A percentile compares a stretch with the other conserved stretches of the same genome.
These are phyloP conservation scores for Colletotrichum siamense DNA, from an alignment of 2,329 filamentous ascomycete species.

Conservation along the genomic window DNA sequence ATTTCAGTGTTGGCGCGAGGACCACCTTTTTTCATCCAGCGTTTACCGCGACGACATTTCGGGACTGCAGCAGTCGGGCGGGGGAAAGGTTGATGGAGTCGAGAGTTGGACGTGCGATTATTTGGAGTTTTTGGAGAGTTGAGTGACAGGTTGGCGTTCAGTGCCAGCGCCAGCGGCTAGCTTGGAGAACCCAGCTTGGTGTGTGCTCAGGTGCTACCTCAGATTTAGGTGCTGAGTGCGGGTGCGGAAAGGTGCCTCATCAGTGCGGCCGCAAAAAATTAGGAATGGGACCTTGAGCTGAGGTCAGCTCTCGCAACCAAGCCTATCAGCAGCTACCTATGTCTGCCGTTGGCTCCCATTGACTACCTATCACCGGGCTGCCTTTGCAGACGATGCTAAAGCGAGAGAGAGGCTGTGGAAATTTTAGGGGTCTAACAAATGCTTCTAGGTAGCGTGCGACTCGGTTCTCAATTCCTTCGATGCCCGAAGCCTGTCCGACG, in stretches of 20 bases:
- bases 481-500: neutral
- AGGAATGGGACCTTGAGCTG: constrained; percentile 13
- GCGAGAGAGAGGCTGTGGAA: neutral
- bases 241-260: neutral
- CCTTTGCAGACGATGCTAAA: too few relatives aligned
- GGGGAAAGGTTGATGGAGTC: constrained; percentile 4
- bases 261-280: neutral
- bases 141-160: constrained; percentile 5
- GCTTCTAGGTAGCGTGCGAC: neutral
- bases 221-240: neutral
- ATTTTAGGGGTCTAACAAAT: neutral
- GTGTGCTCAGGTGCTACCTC: neutral
- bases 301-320: constrained; percentile 9
- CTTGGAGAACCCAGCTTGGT: neutral
- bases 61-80: constrained; percentile 1
- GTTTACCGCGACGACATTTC: constrained; percentile 18
- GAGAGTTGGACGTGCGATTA: constrained; percentile 1
- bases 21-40: neutral
- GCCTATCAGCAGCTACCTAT: constrained; percentile 9
- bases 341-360: neutral
- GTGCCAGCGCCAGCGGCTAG: neutral
- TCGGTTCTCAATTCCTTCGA: neutral
- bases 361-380: neutral
- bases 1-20: neutral
- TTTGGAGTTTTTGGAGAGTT: constrained; percentile 21